Base-by-base conservation (phyloP, 768 basidiomycete species). In the Mrakia blollopis region DNA sequence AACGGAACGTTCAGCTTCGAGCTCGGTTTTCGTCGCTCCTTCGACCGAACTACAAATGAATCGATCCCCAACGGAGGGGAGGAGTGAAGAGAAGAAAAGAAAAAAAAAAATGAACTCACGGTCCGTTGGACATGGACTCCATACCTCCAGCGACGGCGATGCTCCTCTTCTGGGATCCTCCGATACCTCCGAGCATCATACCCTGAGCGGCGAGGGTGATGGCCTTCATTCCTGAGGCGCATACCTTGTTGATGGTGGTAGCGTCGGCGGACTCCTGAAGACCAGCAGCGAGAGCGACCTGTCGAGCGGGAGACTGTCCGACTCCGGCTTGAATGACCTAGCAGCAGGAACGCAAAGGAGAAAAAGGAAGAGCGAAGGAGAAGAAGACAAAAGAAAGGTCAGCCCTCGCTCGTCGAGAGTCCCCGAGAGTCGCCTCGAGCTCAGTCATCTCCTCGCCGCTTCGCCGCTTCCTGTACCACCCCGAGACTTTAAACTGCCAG, bases 111-210 rank as follows among this genome's bases (percentile, higher is more conserved):
- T 44, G 44, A 44, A 89, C 96, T 82, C 83, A 98, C 94, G 97
- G 97, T 70, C 94, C 94, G 81, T 98, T 92, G 83, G 92, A 95
- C 97, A 99, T 99, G 86, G 92, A 94, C 86, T 99, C 97, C 93
- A 94, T 97, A 78, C 97, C 97, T 80, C 97, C 97, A 75, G 95
- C 95, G 35, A 90, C 93, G 80, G 97, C 91, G 70, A 97, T 88
- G 57, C 85, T 89, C 78, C 91, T 89, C 83, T 96, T 89, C 68
- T 78, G 77, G n/a, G 47, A 57, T 60, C 77, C 77, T 39, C 77
- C 77, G 41, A 60, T 71, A 10, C 77, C 77, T 71, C 97, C 97
- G 32, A 90, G 87, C 83, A 90, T 88, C 81, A 99, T 93, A 81
- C 88, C 89, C 86, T 98, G 97, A 37, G 93, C 88, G 75, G 93